Conservation (phyloP, 1,139 yeast species). For the Suhomyces choctaworum region DNA sequence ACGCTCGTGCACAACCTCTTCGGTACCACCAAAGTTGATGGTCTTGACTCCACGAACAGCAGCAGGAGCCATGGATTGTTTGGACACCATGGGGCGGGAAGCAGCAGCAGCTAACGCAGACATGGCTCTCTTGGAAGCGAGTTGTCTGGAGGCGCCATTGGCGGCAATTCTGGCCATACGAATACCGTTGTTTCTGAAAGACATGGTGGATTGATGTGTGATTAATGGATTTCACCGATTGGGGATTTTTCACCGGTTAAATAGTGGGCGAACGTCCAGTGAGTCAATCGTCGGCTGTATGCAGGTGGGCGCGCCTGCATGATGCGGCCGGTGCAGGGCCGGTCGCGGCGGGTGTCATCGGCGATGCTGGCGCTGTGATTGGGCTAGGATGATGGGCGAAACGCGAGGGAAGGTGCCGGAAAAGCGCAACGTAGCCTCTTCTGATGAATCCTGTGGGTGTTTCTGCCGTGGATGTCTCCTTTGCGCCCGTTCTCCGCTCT, state of each 20-base stretch:
- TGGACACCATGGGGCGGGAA: constrained; percentile 48
- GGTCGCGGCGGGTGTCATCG: constrained; percentile 8
- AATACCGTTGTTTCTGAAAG: constrained; percentile 62
- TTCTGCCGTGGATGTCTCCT: too few relatives aligned
- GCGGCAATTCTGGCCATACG: constrained; percentile 65
- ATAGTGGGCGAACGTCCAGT: constrained; percentile 11
- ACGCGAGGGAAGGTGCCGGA: too few relatives aligned
- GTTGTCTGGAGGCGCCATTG: constrained; percentile 49
- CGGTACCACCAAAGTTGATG: constrained; percentile 95
- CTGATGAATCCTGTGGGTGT: too few relatives aligned
- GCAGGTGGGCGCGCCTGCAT: constrained; percentile 9
- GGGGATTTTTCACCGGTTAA: constrained; percentile 12
- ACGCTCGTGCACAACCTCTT: constrained; percentile 96
- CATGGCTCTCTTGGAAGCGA: constrained; percentile 65
- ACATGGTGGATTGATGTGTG: constrained; percentile 36
- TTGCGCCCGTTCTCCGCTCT: too few relatives aligned
- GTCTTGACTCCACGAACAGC: constrained; percentile 86
- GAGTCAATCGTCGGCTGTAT: constrained; percentile 10
- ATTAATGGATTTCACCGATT: constrained; percentile 1
- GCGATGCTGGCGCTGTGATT: background rate
- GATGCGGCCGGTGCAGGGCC: constrained; percentile 14
- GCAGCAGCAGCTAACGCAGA: constrained; percentile 57
- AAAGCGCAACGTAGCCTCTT: too few relatives aligned
- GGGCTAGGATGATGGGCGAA: too few relatives aligned
- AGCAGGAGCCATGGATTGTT: constrained; percentile 34